Evolutionary conservation across 306 rosid species (phyloP), one percentile per base, ranked within the genome.

Genomic region (Abrus precatorius): DNA sequence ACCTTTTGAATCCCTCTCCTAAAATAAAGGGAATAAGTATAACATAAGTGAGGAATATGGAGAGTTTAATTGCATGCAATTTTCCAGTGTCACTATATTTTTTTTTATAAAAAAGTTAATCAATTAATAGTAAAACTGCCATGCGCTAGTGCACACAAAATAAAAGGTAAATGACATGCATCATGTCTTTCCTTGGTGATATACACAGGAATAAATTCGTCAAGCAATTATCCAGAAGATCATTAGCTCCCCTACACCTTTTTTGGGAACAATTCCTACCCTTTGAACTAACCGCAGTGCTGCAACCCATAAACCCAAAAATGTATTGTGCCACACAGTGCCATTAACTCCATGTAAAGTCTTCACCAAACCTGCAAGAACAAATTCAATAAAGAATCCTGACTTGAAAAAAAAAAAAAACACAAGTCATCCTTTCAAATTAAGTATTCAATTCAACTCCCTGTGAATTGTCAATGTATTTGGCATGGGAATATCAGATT

Each of bases 271-370:
- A 74, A 78, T 72, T 85, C 90, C 76, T 88, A 95, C 97, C 97
- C 97, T 93, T 84, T 91, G 99, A 80, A 95, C 89, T 63, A 93
- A 91, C 50, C 97, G 95, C 34, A 95, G 85, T 33, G 96, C 95
- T 82, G 99, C 87, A 83, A 89, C 76, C 99, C 99, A 95, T 82
- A 95, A 80, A 80, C 95, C 95, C 82, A 95, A 87, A 87, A 95
- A 95, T 64, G 97, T 82, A 49, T 79, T 61, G 78, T 91, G 97
- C 97, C 99, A 95, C 78, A 90, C 63, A 78, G 91, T 72, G 75
- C 87, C 89, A 84, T 93, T 88, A 59, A 93, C 81, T 56, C 87
- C 94, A 75, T 87, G 99, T 82, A 95, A 78, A 84, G 84, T 87
- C 91, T 93, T 93, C 62, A 88, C 87, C 85, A 93, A 78, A 82